Percentiles rank a stretch among this genome's conserved stretches.
phyloP scores from a whole-genome alignment of 352 stramenopile species.

The Phytopythium cucurbitacearum region DNA sequence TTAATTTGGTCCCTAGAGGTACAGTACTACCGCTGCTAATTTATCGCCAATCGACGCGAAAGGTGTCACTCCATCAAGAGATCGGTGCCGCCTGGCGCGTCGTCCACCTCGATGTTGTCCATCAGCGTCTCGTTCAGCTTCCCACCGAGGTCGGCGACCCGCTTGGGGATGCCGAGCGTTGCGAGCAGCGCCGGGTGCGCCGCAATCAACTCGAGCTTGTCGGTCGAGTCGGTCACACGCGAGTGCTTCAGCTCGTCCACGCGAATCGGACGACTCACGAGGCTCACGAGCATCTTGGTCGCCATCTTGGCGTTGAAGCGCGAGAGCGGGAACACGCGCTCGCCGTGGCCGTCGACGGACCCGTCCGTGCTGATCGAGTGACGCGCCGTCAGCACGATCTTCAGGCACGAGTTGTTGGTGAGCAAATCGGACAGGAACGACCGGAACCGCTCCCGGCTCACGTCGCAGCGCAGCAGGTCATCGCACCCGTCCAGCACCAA shows the following conservation, averaged over 20 bases:
- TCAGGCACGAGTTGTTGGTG: constrained; percentile 66
- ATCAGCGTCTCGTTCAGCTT: constrained; percentile 63
- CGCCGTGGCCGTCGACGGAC: constrained; percentile 59
- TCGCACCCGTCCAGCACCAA: constrained; percentile 75
- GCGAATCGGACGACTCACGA: constrained; percentile 68
- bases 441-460: constrained; percentile 55
- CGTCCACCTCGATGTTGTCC: constrained; percentile 54
- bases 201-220: constrained; percentile 75
- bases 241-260: constrained; percentile 59
- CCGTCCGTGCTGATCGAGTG: constrained; percentile 62
- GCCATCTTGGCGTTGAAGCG: constrained; percentile 68
- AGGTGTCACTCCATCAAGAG: constrained; percentile 23
- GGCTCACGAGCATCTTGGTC: constrained; percentile 70
- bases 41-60: background rate
- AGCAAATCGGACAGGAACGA: constrained; percentile 63
- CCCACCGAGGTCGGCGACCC: constrained; percentile 66
- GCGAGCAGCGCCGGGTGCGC: constrained; percentile 60
- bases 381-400: constrained; percentile 63
- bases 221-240: constrained; percentile 19
- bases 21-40: constrained; percentile 12
- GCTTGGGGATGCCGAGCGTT: constrained; percentile 58
- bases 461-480: constrained; percentile 44
- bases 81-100: constrained; percentile 13
- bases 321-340: constrained; percentile 60
- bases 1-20: too few relatives aligned